A percentile compares a stretch with the other conserved stretches of the same genome.
Evolutionary conservation across 805 yeast genomes (phyloP).

Genomic region (Nakazawaea sp.): DNA sequence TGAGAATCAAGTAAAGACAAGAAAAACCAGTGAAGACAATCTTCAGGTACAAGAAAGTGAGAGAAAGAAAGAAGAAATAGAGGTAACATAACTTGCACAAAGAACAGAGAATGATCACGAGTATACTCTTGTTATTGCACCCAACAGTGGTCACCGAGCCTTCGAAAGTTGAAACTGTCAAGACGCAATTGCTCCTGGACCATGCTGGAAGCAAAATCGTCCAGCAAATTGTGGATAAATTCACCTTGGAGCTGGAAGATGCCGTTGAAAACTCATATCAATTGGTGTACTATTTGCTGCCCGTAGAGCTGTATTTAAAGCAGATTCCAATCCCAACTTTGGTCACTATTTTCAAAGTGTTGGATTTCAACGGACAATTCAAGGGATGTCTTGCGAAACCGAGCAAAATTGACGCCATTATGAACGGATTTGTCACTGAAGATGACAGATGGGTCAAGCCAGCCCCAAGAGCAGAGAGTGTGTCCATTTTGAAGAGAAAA

Average conservation of each 20-base stretch:
- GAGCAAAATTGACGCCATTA: slow-evolving; percentile 53
- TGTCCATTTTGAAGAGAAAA: slow-evolving; percentile 17
- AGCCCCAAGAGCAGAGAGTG: slow-evolving; percentile 19
- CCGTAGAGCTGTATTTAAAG: slow-evolving; percentile 35
- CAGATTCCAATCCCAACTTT: slow-evolving; percentile 41
- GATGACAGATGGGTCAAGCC: slow-evolving; percentile 53
- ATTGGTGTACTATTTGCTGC: slow-evolving; percentile 48
- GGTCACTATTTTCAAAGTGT: slow-evolving; percentile 28
- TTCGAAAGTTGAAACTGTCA: slow-evolving; percentile 32
- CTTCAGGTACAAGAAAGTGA: no score
- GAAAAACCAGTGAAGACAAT: no score
- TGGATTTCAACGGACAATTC: slow-evolving; percentile 38
- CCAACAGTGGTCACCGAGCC: slow-evolving; percentile 63
- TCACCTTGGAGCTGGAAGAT: slow-evolving; percentile 39
- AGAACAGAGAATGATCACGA: neutral
- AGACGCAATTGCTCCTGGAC: slow-evolving; percentile 22
- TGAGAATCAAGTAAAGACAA: no score
- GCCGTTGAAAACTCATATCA: slow-evolving; percentile 31
- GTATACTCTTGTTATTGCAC: slow-evolving; percentile 45
- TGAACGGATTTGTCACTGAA: slow-evolving; percentile 53
- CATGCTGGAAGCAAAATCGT: slow-evolving; percentile 24
- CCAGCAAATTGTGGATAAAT: slow-evolving; percentile 54
- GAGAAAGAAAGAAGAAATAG: no score
- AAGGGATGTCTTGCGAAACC: slow-evolving; percentile 47
- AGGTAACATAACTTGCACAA: no score